Base-by-base conservation (phyloP, 495 filamentous ascomycete genomes). In the Talaromyces stipitatus region DNA sequence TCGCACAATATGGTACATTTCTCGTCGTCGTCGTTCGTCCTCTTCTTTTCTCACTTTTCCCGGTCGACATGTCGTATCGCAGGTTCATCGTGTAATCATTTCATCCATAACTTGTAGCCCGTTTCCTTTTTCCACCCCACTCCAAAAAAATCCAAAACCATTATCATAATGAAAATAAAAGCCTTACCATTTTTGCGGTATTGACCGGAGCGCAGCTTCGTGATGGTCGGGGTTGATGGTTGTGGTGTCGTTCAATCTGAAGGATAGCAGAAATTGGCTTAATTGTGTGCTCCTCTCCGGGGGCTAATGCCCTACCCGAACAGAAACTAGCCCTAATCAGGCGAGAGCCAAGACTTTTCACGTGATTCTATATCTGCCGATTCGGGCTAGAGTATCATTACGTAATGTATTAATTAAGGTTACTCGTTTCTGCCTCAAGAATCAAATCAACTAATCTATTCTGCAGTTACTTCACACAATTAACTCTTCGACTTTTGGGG, bases 121-220 rank as follows among this genome's bases (percentile, higher is more conserved):
- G 14, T 38, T 27, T 56, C 22, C 57, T 41, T 46, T 51, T 52
- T 58, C 41, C 57, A 64, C 56, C 59, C 58, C 61, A 48, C 47
- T 54, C 64, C 63, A 61, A 71, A 56, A 28, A 52, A 61, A 58
- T 64, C 60, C 53, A 56, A 59, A 54, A 57, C 61, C 57, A 55
- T 62, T 38, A n/a, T n/a, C n/a, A n/a, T n/a, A 50, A 67, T 55
- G 47, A 53, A 64, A 45, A 57, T 50, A 45, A 56, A 26, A 50
- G 50, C 58, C 80, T 82, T 78, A 83, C 80, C 80, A 83, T 83
- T 74, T 81, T 83, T 74, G 78, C 73, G 74, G 72, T 74, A 66
- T 79, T 75, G 69, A 66, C 70, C 71, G 71, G 71, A 67, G 74
- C 67, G 70, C 67, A 67, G 65, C 68, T 62, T 62, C 53, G 22